Evolutionary conservation across 208 protist genomes (phyloP).

Genomic region (Acanthamoeba lenticulata): DNA sequence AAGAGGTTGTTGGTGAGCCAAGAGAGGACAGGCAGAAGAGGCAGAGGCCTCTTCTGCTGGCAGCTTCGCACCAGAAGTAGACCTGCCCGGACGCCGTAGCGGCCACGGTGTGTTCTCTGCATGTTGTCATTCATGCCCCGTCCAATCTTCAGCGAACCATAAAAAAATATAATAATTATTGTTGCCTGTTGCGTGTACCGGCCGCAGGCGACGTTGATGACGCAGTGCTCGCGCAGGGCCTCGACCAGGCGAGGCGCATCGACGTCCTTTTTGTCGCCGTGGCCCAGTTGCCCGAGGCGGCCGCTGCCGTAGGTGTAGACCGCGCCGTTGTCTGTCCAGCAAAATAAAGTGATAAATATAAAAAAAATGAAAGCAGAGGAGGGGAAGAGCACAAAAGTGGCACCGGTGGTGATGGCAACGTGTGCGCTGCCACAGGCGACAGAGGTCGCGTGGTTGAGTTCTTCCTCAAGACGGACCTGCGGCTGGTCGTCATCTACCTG

Average conservation of each 20-base stretch:
- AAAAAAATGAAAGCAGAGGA: neutral
- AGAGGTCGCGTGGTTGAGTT: neutral
- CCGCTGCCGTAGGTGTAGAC: slow-evolving; percentile 21
- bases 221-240: neutral
- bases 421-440: neutral
- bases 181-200: neutral
- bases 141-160: neutral
- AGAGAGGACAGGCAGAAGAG: too few species aligned
- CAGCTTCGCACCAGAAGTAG: neutral
- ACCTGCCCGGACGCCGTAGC: neutral
- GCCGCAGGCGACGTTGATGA: slow-evolving; percentile 7
- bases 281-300: neutral
- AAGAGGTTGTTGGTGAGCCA: neutral
- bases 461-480: neutral
- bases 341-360: neutral
- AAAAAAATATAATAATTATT: neutral
- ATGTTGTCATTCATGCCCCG: neutral
- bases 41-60: too few species aligned
- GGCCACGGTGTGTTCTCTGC: slow-evolving; percentile 4
- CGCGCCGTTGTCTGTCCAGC: neutral
- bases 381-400: neutral
- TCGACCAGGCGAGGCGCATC: neutral
- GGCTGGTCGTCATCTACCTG: neutral
- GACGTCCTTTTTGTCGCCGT: slow-evolving; percentile 12
- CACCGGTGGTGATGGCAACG: neutral